Base-by-base conservation (phyloP, 1,284 basidiomycete genomes). In the Grifola frondosa region DNA sequence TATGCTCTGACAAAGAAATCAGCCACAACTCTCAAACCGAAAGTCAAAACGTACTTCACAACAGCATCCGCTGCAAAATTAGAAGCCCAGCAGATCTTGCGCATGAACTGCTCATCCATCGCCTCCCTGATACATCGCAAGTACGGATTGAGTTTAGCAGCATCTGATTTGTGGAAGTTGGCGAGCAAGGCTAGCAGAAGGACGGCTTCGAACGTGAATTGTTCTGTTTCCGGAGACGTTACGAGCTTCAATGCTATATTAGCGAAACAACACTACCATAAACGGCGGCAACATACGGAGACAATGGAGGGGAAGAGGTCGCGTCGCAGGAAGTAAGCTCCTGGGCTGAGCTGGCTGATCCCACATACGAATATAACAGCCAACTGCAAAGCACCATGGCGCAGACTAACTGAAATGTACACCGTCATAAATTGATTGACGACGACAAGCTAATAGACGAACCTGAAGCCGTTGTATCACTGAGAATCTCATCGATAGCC, bases 111-210 rank as follows among this genome's bases (percentile, higher is more conserved):
- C 7, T 63, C 60, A 48, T 84, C 78, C 1, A 60, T 53, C 0
- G 69, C 71, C 24, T 72, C 69, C 30, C 63, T 64, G 24, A 85
- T 75, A 21, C 68, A 65, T 16, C 71, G 71, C 5, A 84, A 65
- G 53, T 82, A 85, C 1, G 77, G 77, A 59, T 86, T 86, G 30
- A 81, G 67, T 44, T 74, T 80, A 7, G 78, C 77, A 10, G 80
- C 80, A 53, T 84, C 81, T 0, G 80, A 80, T 53, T 79, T 80
- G 58, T 85, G 82, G 54, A 80, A 86, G 52, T 83, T 81, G 40
- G 78, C 77, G 1, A 86, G 68, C 23, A 84, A 61, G 11, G 72
- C 69, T 19, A 83, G 70, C 8, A 85, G 64, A 6, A 84, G 61
- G 1, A 70, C 62, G 1, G 78, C 77, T 56, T 84, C 81, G 41